Conservation (phyloP, 768 basidiomycete genomes). For the Russula earlei region DNA sequence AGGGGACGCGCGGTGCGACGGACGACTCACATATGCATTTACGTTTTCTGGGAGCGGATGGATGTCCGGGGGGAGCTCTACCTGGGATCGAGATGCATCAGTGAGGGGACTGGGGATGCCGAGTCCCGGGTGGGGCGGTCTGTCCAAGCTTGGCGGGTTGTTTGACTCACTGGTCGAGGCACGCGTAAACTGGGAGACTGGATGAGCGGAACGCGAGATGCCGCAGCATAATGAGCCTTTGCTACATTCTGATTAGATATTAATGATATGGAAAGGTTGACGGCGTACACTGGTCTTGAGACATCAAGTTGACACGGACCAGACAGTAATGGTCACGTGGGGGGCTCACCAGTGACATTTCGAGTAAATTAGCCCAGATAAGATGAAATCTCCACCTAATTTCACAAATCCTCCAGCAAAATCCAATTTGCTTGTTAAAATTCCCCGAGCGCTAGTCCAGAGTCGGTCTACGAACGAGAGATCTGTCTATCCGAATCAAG, state of each 20-base stretch:
- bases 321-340: too few relatives aligned
- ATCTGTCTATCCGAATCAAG: too few relatives aligned
- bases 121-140: too few relatives aligned
- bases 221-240: conserved; percentile 63
- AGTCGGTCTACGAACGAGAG: too few relatives aligned
- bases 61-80: conserved; percentile 81
- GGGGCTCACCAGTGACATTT: too few relatives aligned
- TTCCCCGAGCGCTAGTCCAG: too few relatives aligned
- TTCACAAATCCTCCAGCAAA: too few relatives aligned
- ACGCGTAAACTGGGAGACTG: conserved; percentile 87
- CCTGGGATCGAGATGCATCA: conserved; percentile 34
- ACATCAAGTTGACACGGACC: not conserved
- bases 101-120: not conserved
- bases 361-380: too few relatives aligned
- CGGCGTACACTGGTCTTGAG: conserved; percentile 10
- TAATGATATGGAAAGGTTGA: not conserved
- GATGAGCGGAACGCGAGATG: conserved; percentile 72
- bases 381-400: too few relatives aligned
- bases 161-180: conserved; percentile 57
- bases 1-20: not conserved
- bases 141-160: not conserved
- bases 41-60: conserved; percentile 91
- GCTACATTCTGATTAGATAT: not conserved
- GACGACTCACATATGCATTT: conserved; percentile 63
- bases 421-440: too few relatives aligned